phyloP scores from a whole-genome alignment of 2,329 filamentous ascomycete species.

The Ceratocystis albifundus region DNA sequence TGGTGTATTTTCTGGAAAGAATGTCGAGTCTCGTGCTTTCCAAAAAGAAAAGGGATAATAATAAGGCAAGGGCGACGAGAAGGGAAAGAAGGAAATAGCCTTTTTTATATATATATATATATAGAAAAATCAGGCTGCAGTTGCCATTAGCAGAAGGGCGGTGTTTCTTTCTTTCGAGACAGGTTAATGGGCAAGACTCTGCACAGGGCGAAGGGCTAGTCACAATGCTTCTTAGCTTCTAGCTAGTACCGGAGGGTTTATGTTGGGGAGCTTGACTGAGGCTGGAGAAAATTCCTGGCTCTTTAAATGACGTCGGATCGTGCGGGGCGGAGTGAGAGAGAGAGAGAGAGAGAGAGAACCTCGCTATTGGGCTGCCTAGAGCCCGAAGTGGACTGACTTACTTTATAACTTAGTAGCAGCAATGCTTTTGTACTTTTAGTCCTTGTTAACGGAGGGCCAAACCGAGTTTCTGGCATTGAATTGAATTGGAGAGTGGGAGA shows the following conservation, averaged over 20 bases:
- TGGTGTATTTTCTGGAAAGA: not conserved
- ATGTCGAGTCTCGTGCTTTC: not conserved
- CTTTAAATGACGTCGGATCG: not conserved
- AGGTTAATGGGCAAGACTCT: not conserved
- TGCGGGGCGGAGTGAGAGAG: not conserved
- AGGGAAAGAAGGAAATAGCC: not conserved
- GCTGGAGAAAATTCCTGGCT: not conserved
- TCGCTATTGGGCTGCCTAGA: not conserved
- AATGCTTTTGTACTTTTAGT: not conserved
- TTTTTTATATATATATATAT: too few species aligned
- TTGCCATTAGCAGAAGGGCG: not conserved
- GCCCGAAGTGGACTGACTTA: not conserved
- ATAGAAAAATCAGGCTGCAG: not conserved
- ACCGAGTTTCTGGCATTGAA: not conserved
- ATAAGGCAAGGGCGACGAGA: not conserved
- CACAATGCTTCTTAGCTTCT: not conserved
- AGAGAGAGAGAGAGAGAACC: not conserved
- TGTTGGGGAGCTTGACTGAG: not conserved
- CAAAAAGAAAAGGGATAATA: not conserved
- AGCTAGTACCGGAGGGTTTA: not conserved
- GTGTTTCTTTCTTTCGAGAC: not conserved
- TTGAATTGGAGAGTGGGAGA: not conserved
- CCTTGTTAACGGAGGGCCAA: not conserved
- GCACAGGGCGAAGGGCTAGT: not conserved
- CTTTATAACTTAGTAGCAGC: not conserved